Evolutionary conservation across 176 grass and related monocot species (phyloP).

Genomic region (Phragmites australis): DNA sequence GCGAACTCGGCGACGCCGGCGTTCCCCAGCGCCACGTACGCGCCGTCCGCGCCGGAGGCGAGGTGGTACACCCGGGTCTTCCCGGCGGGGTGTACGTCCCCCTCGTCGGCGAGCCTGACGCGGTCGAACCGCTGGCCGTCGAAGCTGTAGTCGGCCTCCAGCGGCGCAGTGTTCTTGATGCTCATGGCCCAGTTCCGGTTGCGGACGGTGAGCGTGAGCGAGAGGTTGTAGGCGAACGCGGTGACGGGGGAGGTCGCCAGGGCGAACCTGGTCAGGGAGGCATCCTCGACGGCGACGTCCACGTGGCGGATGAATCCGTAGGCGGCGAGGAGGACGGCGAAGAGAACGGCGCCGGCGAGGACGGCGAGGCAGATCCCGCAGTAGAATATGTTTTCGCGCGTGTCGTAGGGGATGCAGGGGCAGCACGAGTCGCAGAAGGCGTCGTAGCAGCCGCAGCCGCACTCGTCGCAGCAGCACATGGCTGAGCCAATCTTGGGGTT

Average conservation of each 20-base stretch:
- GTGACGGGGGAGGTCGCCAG: background rate
- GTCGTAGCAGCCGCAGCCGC: conserved; percentile 17
- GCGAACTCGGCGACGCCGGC: conserved; percentile 10
- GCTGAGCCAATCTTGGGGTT: background rate
- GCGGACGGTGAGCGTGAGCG: conserved; percentile 9
- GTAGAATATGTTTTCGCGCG: conserved; percentile 9
- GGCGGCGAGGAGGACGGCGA: background rate
- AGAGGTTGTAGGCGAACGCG: conserved; percentile 32
- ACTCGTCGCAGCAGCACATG: conserved; percentile 26
- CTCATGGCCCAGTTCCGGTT: conserved; percentile 32
- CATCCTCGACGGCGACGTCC: conserved; percentile 13
- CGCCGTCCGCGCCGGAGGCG: background rate
- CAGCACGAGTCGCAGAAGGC: conserved; percentile 21
- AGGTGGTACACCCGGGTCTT: conserved; percentile 15
- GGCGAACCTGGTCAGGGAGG: conserved; percentile 33
- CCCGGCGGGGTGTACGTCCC: background rate
- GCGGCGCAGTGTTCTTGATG: background rate
- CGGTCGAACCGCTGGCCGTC: conserved; percentile 23
- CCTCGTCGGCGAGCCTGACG: background rate
- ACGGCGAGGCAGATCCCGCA: background rate
- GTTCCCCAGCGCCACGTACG: background rate
- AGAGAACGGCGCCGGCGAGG: background rate
- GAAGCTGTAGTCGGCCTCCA: conserved; percentile 20
- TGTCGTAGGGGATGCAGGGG: conserved; percentile 3
- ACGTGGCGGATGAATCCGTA: conserved; percentile 31